Percentiles rank a stretch among this genome's conserved stretches.
These are phyloP conservation scores for Teunomyces cretensis DNA, from an alignment of 805 yeast genomes.

Conservation along the genomic window DNA sequence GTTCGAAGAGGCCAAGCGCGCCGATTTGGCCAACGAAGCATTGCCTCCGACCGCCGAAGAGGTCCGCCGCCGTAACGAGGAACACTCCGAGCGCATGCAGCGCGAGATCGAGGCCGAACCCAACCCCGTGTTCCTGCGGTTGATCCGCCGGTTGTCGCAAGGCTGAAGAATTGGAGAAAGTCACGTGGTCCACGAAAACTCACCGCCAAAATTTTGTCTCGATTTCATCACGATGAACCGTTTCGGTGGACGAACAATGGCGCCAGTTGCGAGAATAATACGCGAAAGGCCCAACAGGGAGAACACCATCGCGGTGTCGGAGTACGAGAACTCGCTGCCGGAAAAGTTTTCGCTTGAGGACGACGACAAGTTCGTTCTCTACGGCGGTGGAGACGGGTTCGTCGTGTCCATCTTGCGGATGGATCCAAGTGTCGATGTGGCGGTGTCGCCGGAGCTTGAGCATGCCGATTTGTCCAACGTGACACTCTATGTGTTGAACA, in stretches of 20 bases:
- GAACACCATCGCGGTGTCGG: constrained; percentile 35
- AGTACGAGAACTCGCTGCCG: constrained; percentile 39
- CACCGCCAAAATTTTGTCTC: too few species aligned
- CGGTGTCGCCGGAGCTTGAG: constrained; percentile 10
- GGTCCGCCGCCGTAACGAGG: constrained; percentile 42
- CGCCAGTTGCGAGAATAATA: constrained; percentile 11
- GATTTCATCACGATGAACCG: too few species aligned
- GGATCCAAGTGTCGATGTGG: constrained; percentile 13
- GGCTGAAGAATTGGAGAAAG: background rate
- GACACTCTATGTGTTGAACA: constrained; percentile 35
- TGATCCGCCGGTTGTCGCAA: constrained; percentile 36
- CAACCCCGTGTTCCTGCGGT: constrained; percentile 38
- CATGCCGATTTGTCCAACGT: constrained; percentile 12
- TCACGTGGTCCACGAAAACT: too few species aligned
- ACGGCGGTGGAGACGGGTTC: constrained; percentile 34
- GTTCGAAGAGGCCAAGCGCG: constrained; percentile 80
- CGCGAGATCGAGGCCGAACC: constrained; percentile 31
- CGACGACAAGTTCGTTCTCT: constrained; percentile 41
- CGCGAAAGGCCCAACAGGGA: constrained; percentile 38
- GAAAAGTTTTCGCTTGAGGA: constrained; percentile 34
- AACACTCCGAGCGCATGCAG: constrained; percentile 44
- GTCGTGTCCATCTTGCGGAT: constrained; percentile 13
- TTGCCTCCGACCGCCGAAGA: constrained; percentile 80
- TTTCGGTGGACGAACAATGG: background rate
- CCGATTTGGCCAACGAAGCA: constrained; percentile 82